Evolutionary conservation across 129 eudicot genomes (phyloP).

Genomic region (Flaveria sonorensis): DNA sequence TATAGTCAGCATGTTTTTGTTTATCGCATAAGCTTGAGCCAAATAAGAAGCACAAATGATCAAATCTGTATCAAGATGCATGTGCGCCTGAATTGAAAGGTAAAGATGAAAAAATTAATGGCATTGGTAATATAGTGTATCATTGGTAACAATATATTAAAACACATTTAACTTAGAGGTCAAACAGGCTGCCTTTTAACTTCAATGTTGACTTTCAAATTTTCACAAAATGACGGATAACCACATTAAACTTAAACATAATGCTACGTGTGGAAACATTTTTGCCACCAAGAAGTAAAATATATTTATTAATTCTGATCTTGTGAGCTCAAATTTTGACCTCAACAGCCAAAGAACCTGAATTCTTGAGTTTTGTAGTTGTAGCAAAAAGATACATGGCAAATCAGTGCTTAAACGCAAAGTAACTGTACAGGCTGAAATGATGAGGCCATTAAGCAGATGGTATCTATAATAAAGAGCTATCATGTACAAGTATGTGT

Average conservation of each 20-base stretch:
- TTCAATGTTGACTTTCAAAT: conserved; percentile 4
- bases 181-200: conserved; percentile 1
- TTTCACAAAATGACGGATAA: not conserved
- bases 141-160: not conserved
- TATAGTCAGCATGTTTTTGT: not conserved
- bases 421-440: too few relatives aligned
- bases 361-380: too few relatives aligned
- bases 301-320: too few relatives aligned
- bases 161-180: conserved; percentile 1
- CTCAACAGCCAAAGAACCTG: too few relatives aligned
- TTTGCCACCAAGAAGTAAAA: too few relatives aligned
- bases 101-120: conserved; percentile 5
- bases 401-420: too few relatives aligned
- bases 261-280: not conserved
- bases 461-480: too few relatives aligned
- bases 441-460: too few relatives aligned
- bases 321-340: too few relatives aligned
- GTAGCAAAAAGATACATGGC: too few relatives aligned
- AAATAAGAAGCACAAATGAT: conserved; percentile 8
- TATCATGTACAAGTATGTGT: too few relatives aligned
- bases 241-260: not conserved
- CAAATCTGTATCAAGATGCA: conserved; percentile 12
- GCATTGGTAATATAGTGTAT: not conserved
- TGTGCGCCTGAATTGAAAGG: not conserved
- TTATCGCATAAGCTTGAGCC: not conserved